Evolutionary conservation across 163 green algal genomes (phyloP).

Genomic region (Scenedesmus sp.): DNA sequence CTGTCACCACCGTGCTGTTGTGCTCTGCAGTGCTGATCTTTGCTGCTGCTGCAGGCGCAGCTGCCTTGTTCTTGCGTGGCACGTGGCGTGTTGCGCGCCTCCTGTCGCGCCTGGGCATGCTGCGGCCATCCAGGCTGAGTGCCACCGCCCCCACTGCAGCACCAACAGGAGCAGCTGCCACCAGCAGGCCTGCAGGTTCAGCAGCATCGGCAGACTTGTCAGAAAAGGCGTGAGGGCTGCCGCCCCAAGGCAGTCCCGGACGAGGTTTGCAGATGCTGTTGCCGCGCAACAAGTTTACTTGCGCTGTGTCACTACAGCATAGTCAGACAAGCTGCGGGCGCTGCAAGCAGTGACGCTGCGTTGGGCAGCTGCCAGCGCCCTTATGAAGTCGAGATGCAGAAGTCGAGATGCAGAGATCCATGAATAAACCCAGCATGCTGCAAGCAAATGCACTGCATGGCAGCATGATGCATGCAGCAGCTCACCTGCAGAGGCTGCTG

Average conservation of each 20-base stretch:
- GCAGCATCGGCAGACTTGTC: not conserved
- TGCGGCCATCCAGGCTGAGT: not conserved
- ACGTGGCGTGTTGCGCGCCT: not conserved
- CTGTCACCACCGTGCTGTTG: not conserved
- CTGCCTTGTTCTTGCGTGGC: not conserved
- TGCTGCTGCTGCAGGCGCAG: not conserved
- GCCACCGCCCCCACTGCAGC: constrained; percentile 30
- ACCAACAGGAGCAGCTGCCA: constrained; percentile 24
- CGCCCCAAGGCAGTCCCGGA: too few species aligned
- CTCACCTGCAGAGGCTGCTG: constrained; percentile 11
- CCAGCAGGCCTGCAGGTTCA: constrained; percentile 9
- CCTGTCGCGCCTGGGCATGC: constrained; percentile 21
- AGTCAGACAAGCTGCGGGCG: too few species aligned
- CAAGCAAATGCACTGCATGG: not conserved
- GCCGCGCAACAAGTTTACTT: not conserved
- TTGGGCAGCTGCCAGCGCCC: too few species aligned
- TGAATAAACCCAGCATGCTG: not conserved
- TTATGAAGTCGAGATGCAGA: not conserved
- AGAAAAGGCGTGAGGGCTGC: too few species aligned
- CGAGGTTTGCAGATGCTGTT: not conserved
- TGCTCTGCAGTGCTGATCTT: not conserved
- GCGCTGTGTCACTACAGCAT: not conserved
- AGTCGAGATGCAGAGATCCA: not conserved
- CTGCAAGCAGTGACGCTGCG: too few species aligned
- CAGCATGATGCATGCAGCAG: not conserved